phyloP scores from a whole-genome alignment of 306 rosid genomes.

The Arachis hypogaea region DNA sequence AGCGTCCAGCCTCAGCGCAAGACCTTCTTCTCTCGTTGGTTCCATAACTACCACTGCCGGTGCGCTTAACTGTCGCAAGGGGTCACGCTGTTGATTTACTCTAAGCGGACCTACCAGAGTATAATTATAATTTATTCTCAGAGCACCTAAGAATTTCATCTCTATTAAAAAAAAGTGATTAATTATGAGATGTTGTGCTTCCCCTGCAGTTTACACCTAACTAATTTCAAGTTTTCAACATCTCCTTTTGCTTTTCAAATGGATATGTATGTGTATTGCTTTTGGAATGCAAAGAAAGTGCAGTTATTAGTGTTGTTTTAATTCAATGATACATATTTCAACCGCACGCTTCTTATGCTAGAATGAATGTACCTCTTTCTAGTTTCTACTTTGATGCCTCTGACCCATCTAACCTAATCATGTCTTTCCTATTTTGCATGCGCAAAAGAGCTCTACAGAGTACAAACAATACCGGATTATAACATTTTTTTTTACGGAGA shows the following conservation, averaged over 20 bases:
- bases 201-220: slow-evolving; percentile 1
- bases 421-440: slow-evolving; percentile 18
- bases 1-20: slow-evolving; percentile 79
- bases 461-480: too few relatives aligned
- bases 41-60: slow-evolving; percentile 83
- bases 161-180: not conserved
- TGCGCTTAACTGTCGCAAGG: slow-evolving; percentile 68
- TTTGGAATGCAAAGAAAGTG: slow-evolving; percentile 33
- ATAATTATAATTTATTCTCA: not conserved
- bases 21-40: slow-evolving; percentile 84
- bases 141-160: not conserved
- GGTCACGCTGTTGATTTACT: slow-evolving; percentile 55
- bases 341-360: slow-evolving; percentile 26
- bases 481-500: too few relatives aligned
- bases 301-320: slow-evolving; percentile 32
- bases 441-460: not conserved
- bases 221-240: slow-evolving; percentile 25
- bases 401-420: slow-evolving; percentile 7
- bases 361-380: not conserved
- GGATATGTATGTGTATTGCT: not conserved
- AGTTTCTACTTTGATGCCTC: slow-evolving; percentile 1
- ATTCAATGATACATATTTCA: slow-evolving; percentile 19
- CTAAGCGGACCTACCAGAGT: not conserved
- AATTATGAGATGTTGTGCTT: slow-evolving; percentile 21
- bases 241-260: slow-evolving; percentile 36